phyloP scores from a whole-genome alignment of 768 basidiomycete genomes.

The Candolleomyces efflorescens region DNA sequence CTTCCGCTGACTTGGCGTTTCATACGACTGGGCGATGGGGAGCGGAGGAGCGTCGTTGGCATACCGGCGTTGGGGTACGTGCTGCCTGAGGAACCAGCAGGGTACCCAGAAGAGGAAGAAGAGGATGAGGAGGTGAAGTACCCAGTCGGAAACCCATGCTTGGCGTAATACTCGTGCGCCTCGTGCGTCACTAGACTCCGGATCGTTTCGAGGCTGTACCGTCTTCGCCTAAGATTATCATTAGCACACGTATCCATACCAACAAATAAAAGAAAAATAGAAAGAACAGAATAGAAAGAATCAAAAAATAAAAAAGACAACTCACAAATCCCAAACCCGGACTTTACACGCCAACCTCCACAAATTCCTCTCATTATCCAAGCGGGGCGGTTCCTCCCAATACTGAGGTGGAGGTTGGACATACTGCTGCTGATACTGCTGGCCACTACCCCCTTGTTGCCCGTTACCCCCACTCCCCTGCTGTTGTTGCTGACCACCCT shows the following conservation, averaged over 20 bases:
- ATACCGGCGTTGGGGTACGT: no score
- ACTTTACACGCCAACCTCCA: slow-evolving; percentile 12
- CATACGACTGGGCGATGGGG: background rate
- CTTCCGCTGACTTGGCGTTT: background rate
- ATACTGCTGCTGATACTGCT: background rate
- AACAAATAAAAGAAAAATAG: background rate
- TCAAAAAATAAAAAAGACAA: background rate
- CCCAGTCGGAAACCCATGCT: slow-evolving; percentile 7
- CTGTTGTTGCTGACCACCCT: no score
- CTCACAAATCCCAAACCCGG: slow-evolving; percentile 11
- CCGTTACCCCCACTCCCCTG: no score
- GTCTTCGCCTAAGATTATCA: slow-evolving; percentile 6
- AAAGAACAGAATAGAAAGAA: background rate
- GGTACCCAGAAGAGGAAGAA: background rate
- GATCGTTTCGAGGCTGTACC: slow-evolving; percentile 8
- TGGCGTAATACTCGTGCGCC: slow-evolving; percentile 11
- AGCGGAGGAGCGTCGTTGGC: no score
- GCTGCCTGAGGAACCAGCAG: background rate
- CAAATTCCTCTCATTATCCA: slow-evolving; percentile 9
- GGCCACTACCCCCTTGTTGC: background rate
- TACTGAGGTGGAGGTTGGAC: background rate
- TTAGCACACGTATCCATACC: no score
- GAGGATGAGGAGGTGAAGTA: background rate
- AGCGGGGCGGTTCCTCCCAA: slow-evolving; percentile 10
- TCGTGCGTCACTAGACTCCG: slow-evolving; percentile 6